A percentile compares a stretch with the other conserved stretches of the same genome.
phyloP scores from a whole-genome alignment of 257 asterid species.

The Petrea volubilis region DNA sequence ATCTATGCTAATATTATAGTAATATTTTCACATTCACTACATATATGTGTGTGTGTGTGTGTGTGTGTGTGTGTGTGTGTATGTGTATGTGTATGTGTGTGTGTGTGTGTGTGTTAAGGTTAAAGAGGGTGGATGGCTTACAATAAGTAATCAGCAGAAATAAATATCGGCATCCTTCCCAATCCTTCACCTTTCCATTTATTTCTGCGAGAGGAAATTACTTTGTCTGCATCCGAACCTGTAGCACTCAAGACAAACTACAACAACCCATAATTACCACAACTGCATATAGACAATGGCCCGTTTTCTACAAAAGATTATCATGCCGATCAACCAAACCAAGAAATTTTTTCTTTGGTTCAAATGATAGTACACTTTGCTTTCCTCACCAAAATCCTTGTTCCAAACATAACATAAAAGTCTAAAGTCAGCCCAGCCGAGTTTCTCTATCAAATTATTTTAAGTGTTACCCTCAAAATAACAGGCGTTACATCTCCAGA shows the following conservation, averaged over 20 bases:
- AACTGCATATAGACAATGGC: not conserved
- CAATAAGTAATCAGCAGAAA: slow-evolving; percentile 78
- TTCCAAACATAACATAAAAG: too few relatives aligned
- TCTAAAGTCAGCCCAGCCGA: not conserved
- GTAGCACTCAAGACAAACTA: slow-evolving; percentile 94
- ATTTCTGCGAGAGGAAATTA: slow-evolving; percentile 64
- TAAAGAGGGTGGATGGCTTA: slow-evolving; percentile 46
- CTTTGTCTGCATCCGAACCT: slow-evolving; percentile 86
- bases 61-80: too few relatives aligned
- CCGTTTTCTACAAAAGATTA: not conserved
- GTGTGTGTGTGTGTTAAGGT: too few relatives aligned
- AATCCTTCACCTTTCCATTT: slow-evolving; percentile 81
- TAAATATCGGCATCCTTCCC: slow-evolving; percentile 85
- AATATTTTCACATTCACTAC: too few relatives aligned
- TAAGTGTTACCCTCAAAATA: not conserved
- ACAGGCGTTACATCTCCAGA: not conserved
- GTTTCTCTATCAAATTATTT: not conserved
- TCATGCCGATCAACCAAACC: not conserved
- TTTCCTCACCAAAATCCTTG: too few relatives aligned
- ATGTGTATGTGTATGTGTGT: too few relatives aligned
- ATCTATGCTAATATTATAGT: too few relatives aligned
- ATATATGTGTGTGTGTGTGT: too few relatives aligned
- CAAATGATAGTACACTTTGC: not conserved
- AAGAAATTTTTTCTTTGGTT: too few relatives aligned
- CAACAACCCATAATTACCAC: slow-evolving; percentile 14